Evolutionary conservation across 805 yeast species (phyloP), one percentile per base, ranked within the genome.

Genomic region (Nakazawaea wyomingensis): DNA sequence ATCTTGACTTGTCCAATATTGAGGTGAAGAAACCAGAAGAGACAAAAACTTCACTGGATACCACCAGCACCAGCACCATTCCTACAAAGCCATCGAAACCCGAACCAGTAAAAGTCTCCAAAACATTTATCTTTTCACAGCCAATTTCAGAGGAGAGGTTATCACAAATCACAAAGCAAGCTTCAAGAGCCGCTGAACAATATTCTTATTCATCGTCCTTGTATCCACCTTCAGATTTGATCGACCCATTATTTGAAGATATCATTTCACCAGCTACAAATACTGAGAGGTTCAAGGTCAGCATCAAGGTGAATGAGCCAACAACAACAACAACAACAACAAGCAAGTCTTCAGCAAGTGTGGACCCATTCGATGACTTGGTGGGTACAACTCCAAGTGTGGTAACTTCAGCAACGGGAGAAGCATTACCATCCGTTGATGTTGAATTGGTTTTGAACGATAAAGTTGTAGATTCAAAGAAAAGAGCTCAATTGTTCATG

Each of bases 1-100:
- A 77, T 53, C 67, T 89, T 50, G 96, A 90, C 58, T 68, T 89
- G 47, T 73, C 87, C 33, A 77, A 83, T 60, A 78, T 89, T 48
- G 73, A 74, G 39, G 51, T 73, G 38, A 70, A 68, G 28, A 58
- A 62, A 18, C 62, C 66, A 2, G 54, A 55, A 44, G 53, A 56
- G 26, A 17, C 45, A n/a, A 41, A 36, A 27, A 30, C 47, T 13
- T 17, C 48, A 9, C 44, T 57, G 51, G 49, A 51, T 18, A 10
- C 27, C 27, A 24, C n/a, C n/a, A 29, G 7, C 32, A n/a, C n/a
- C 29, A 4, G 49, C n/a, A 45, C 43, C 26, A 57, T 52, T 29
- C 63, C 69, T 19, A 56, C 53, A 45, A 57, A 54, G 34, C 44
- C 54, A 37, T 50, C 48, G 9, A 62, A 59, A 34, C 61, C 66